These are phyloP conservation scores for Phoenix roebelenii DNA, from an alignment of 176 grass and related monocot genomes.

Conservation along the genomic window DNA sequence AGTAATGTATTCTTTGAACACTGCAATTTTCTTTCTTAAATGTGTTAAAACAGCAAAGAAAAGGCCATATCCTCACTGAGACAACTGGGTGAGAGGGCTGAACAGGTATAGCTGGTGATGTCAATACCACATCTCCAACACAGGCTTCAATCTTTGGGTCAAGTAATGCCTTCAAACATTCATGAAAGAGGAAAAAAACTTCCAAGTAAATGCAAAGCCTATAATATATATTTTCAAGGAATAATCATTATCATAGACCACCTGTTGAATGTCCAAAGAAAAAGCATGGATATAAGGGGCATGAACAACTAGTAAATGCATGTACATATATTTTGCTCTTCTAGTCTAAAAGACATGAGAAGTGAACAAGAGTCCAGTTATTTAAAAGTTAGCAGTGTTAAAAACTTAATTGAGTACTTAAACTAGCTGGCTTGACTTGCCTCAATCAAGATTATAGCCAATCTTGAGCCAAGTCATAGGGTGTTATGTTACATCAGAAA, in stretches of 20 bases:
- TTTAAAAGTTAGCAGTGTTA: too few species aligned
- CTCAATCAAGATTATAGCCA: too few species aligned
- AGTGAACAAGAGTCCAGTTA: too few species aligned
- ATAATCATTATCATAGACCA: constrained; percentile 7
- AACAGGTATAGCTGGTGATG: constrained; percentile 71
- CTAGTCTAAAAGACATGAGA: too few species aligned
- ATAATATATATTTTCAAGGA: background rate
- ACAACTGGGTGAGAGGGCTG: constrained; percentile 63
- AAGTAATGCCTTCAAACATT: constrained; percentile 45
- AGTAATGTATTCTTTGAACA: too few species aligned
- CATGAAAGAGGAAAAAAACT: background rate
- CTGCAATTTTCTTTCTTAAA: too few species aligned
- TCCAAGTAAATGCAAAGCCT: background rate
- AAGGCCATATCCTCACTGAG: constrained; percentile 18
- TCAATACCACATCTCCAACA: constrained; percentile 52
- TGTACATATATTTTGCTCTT: too few species aligned
- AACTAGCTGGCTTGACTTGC: too few species aligned
- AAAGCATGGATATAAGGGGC: constrained; percentile 36
- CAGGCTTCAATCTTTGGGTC: constrained; percentile 53
- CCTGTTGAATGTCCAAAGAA: constrained; percentile 90
- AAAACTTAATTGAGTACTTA: too few species aligned
- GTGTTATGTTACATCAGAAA: too few species aligned
- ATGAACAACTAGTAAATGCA: too few species aligned
- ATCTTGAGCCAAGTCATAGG: too few species aligned
- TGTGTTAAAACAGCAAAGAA: background rate